Evolutionary conservation across 805 yeast genomes (phyloP).

Genomic region (Lipomyces anomalus): DNA sequence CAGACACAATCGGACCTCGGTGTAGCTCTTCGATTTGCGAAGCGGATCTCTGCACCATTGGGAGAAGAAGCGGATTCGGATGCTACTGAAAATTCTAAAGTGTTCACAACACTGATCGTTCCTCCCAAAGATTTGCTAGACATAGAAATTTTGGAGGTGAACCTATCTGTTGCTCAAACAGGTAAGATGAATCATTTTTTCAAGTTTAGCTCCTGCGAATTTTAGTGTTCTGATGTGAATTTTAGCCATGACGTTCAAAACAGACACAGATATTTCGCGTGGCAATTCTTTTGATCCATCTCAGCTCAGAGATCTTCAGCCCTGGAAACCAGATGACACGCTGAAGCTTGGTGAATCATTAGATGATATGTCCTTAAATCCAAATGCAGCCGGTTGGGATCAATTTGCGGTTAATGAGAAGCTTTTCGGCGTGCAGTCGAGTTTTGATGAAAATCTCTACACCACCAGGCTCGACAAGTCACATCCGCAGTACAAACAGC

Average conservation of each 20-base stretch:
- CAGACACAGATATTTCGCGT: constrained; percentile 79
- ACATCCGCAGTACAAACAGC: constrained; percentile 66
- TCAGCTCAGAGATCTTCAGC: constrained; percentile 68
- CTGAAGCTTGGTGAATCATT: constrained; percentile 28
- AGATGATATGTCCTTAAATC: constrained; percentile 31
- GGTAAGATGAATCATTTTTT: constrained; percentile 28
- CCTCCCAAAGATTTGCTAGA: constrained; percentile 48
- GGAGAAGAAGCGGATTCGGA: constrained; percentile 35
- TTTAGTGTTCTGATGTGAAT: constrained; percentile 3
- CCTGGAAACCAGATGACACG: constrained; percentile 72
- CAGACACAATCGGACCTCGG: constrained; percentile 46
- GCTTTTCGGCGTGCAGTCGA: constrained; percentile 80
- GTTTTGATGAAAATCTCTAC: constrained; percentile 78
- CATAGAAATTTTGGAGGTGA: constrained; percentile 41
- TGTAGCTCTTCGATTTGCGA: constrained; percentile 51
- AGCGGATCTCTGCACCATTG: constrained; percentile 35
- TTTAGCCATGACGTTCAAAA: constrained; percentile 47
- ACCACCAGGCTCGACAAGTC: constrained; percentile 69
- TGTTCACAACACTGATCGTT: constrained; percentile 43
- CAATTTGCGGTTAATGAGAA: constrained; percentile 89
- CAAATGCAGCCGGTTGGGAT: constrained; percentile 58
- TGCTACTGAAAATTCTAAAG: constrained; percentile 36
- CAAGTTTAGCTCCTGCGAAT: too few species aligned
- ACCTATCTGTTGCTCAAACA: constrained; percentile 31
- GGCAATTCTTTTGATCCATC: constrained; percentile 30